These are phyloP conservation scores for Blastobotrys robertii DNA, from an alignment of 805 yeast genomes.

Conservation along the genomic window DNA sequence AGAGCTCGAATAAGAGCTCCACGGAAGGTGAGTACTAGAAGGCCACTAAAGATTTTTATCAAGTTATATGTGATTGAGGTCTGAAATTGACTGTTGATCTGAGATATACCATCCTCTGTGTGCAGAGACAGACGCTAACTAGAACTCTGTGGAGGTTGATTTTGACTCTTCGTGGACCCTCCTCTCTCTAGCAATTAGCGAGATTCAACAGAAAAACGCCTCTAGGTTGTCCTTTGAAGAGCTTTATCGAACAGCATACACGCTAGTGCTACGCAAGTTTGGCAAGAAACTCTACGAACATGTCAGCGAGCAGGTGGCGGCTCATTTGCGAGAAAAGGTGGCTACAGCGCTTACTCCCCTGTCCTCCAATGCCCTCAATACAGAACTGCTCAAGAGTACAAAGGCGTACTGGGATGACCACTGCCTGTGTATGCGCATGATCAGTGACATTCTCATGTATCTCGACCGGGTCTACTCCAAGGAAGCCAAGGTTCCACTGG, in stretches of 20 bases:
- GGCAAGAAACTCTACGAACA: constrained; percentile 59
- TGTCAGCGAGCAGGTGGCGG: constrained; percentile 39
- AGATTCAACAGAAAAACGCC: constrained; percentile 65
- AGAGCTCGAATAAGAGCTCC: too few relatives aligned
- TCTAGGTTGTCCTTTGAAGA: constrained; percentile 72
- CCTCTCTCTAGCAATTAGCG: constrained; percentile 55
- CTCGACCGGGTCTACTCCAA: constrained; percentile 77
- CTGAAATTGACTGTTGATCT: background rate
- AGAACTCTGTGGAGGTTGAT: constrained; percentile 28
- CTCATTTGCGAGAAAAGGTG: constrained; percentile 32
- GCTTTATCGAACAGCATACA: constrained; percentile 69
- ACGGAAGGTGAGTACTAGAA: too few relatives aligned
- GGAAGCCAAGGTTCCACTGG: constrained; percentile 49
- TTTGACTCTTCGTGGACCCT: constrained; percentile 60
- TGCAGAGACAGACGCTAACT: background rate
- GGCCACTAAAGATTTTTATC: too few relatives aligned
- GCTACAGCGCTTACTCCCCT: constrained; percentile 16
- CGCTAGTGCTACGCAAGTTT: constrained; percentile 57
- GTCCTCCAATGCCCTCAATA: constrained; percentile 4
- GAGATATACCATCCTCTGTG: background rate
- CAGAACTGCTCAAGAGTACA: constrained; percentile 27
- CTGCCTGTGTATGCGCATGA: constrained; percentile 59
- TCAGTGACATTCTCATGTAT: constrained; percentile 79
- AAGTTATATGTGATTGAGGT: background rate
- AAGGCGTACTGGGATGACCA: constrained; percentile 61